Percentiles rank a stretch among this genome's conserved stretches.
These are phyloP conservation scores for Yamadazyma tumulicola DNA, from an alignment of 805 yeast species.

Conservation along the genomic window DNA sequence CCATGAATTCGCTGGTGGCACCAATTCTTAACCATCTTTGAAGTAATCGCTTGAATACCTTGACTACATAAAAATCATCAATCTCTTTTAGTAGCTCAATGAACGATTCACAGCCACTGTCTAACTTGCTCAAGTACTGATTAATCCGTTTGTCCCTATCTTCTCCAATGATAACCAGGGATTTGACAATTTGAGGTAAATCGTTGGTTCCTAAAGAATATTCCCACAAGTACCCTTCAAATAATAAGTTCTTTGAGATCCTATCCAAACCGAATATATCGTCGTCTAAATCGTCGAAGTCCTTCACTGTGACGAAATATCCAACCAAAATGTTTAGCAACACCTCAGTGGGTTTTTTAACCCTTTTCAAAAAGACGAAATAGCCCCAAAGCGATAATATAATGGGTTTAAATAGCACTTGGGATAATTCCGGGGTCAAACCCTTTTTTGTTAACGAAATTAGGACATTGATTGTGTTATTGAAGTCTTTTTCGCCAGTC, in stretches of 20 bases:
- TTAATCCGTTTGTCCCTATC: conserved; percentile 24
- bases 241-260: conserved; percentile 31
- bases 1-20: conserved; percentile 6
- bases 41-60: conserved; percentile 49
- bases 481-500: conserved; percentile 47
- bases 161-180: conserved; percentile 1
- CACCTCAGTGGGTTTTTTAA: conserved; percentile 30
- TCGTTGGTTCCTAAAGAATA: conserved; percentile 41
- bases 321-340: conserved; percentile 37
- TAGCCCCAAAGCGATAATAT: conserved; percentile 44
- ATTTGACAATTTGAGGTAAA: conserved; percentile 25
- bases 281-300: conserved; percentile 13
- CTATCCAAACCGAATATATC: conserved; percentile 23
- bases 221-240: conserved; percentile 34
- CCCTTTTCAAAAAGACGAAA: conserved; percentile 29
- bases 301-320: conserved; percentile 24
- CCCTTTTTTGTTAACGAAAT: conserved; percentile 52
- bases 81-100: conserved; percentile 46
- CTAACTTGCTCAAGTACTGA: conserved; percentile 26
- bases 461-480: conserved; percentile 63
- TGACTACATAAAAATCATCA: conserved; percentile 44
- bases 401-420: conserved; percentile 27
- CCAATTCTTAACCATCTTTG: conserved; percentile 53
- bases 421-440: conserved; percentile 21
- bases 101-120: conserved; percentile 21